Percentiles rank a stretch among this genome's conserved stretches.
These are phyloP conservation scores for Kingdonia uniflora DNA, from an alignment of 164 flowering plant genomes.

Conservation along the genomic window DNA sequence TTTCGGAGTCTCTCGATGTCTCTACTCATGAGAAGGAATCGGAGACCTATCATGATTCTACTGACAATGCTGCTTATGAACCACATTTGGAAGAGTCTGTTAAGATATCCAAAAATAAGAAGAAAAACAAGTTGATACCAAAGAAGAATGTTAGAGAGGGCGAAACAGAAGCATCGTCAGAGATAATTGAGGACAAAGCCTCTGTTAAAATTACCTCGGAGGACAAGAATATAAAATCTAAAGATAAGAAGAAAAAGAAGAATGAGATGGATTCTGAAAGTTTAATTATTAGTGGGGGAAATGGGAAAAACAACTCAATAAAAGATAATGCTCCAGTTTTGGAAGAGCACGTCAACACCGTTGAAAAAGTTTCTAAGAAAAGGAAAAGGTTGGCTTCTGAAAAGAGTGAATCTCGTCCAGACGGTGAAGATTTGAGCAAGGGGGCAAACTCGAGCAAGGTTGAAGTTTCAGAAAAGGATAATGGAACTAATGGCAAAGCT, in stretches of 20 bases:
- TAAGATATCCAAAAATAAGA: constrained; percentile 30
- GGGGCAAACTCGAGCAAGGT: constrained; percentile 29
- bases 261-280: constrained; percentile 8
- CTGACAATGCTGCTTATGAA: constrained; percentile 3
- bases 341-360: constrained; percentile 15
- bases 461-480: constrained; percentile 20
- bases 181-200: constrained; percentile 6
- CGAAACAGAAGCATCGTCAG: constrained; percentile 6
- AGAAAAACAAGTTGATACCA: constrained; percentile 23
- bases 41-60: not conserved
- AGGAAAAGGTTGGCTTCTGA: constrained; percentile 45
- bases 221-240: constrained; percentile 6
- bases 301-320: constrained; percentile 2
- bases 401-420: constrained; percentile 17
- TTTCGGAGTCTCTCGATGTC: not conserved
- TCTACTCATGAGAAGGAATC: not conserved
- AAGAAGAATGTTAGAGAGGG: constrained; percentile 10
- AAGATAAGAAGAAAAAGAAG: constrained; percentile 18
- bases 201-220: not conserved
- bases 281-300: too few relatives aligned
- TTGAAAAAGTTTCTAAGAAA: constrained; percentile 39
- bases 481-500: constrained; percentile 13
- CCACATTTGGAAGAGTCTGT: constrained; percentile 8
- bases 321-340: constrained; percentile 7
- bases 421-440: constrained; percentile 17